A percentile compares a stretch with the other conserved stretches of the same genome.
These are phyloP conservation scores for Tulasnella calospora DNA, from an alignment of 768 basidiomycete species.

Conservation along the genomic window DNA sequence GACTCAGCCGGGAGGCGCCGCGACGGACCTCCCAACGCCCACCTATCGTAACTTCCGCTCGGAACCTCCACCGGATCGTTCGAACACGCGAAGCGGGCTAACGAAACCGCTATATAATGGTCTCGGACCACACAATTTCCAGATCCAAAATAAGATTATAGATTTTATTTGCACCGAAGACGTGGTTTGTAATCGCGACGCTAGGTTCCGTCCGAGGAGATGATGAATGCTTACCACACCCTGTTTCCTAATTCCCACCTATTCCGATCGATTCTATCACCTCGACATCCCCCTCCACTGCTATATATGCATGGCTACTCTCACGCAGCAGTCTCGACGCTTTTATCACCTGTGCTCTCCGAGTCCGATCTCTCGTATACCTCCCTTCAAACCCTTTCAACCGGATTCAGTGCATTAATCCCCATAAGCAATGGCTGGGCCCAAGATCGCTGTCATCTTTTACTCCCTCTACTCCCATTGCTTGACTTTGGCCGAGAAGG, in stretches of 20 bases:
- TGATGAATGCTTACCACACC: neutral
- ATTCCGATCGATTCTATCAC: neutral
- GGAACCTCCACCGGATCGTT: neutral
- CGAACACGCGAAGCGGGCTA: neutral
- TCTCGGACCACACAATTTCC: neutral
- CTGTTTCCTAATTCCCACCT: neutral
- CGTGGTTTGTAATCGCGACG: neutral
- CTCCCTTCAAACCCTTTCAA: neutral
- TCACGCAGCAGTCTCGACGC: neutral
- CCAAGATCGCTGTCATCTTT: constrained; percentile 31
- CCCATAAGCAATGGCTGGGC: neutral
- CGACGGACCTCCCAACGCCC: neutral
- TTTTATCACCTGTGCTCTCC: neutral
- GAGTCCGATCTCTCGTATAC: neutral
- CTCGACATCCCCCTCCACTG: neutral
- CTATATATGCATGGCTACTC: neutral
- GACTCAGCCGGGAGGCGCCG: too few relatives aligned
- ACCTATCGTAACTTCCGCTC: neutral
- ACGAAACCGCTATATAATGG: neutral
- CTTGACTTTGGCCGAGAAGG: constrained; percentile 32
- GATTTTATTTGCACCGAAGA: neutral
- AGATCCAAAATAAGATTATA: constrained; percentile 6
- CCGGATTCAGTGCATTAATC: too few relatives aligned
- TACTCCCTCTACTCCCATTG: constrained; percentile 38
- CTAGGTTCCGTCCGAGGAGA: constrained; percentile 5